These are phyloP conservation scores for Plantago major DNA, from an alignment of 257 asterid species.

Conservation along the genomic window DNA sequence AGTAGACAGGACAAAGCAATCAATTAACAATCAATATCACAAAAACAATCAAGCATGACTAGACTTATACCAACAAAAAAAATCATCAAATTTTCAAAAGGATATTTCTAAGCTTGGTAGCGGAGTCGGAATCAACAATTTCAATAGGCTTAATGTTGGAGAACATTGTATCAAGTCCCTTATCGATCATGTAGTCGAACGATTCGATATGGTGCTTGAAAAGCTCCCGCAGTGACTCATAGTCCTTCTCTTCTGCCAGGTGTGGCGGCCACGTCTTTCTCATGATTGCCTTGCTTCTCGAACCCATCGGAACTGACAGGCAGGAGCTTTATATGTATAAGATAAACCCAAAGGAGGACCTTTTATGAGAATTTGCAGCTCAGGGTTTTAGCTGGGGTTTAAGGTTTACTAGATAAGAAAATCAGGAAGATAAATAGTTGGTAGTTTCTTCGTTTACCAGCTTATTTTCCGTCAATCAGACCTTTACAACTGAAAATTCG, in stretches of 20 bases:
- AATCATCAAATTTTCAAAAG: slow-evolving; percentile 21
- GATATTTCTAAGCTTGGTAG: slow-evolving; percentile 74
- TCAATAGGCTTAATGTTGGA: slow-evolving; percentile 53
- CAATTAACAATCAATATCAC: neutral
- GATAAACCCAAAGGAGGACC: no score
- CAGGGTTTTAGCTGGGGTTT: slow-evolving; percentile 5
- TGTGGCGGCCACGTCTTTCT: slow-evolving; percentile 47
- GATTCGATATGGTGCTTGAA: slow-evolving; percentile 79
- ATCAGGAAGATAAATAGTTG: no score
- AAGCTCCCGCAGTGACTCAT: slow-evolving; percentile 50
- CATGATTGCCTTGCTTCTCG: neutral
- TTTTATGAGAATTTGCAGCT: no score
- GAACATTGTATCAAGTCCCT: slow-evolving; percentile 58
- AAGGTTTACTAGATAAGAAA: slow-evolving; percentile 7
- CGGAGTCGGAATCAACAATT: slow-evolving; percentile 41
- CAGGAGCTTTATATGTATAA: no score
- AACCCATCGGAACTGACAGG: neutral
- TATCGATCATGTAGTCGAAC: slow-evolving; percentile 64
- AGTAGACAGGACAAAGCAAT: neutral
- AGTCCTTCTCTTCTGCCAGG: slow-evolving; percentile 59
- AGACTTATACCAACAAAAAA: neutral
- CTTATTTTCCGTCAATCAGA: no score
- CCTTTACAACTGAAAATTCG: no score
- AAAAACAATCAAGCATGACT: neutral
- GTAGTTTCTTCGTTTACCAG: no score